These are phyloP conservation scores for Flaveria bidentis DNA, from an alignment of 129 eudicot genomes.

Conservation along the genomic window DNA sequence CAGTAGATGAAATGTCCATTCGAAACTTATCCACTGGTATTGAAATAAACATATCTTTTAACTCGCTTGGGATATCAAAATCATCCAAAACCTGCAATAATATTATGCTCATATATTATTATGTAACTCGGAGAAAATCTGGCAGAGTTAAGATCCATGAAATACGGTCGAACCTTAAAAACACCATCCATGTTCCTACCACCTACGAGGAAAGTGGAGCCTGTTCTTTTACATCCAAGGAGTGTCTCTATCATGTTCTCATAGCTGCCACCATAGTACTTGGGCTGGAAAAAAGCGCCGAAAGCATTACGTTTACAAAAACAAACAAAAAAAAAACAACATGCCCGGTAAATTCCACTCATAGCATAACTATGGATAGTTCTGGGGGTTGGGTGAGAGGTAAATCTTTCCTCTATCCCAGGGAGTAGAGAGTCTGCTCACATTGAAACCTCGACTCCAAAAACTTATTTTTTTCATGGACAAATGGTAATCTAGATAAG, in stretches of 20 bases:
- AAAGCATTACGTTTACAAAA: background rate
- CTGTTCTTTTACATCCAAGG: conserved; percentile 72
- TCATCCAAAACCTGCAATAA: conserved; percentile 80
- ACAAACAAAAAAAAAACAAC: background rate
- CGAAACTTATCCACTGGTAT: conserved; percentile 84
- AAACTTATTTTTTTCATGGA: too few relatives aligned
- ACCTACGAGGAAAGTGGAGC: conserved; percentile 76
- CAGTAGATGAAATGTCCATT: conserved; percentile 89
- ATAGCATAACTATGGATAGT: too few relatives aligned
- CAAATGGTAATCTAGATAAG: too few relatives aligned
- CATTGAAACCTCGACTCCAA: too few relatives aligned
- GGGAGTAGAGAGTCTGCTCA: too few relatives aligned
- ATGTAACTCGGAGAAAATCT: background rate
- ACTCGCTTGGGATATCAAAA: conserved; percentile 66
- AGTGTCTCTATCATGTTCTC: conserved; percentile 73
- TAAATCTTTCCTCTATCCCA: too few relatives aligned
- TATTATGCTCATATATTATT: background rate
- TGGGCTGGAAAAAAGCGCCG: conserved; percentile 53
- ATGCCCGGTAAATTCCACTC: too few relatives aligned
- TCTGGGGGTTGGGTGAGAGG: too few relatives aligned
- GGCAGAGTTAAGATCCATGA: background rate
- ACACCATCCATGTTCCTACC: conserved; percentile 87
- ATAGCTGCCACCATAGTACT: conserved; percentile 72
- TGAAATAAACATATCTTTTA: conserved; percentile 79
- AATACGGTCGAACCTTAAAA: conserved; percentile 57